These are phyloP conservation scores for Neurospora sp. DNA, from an alignment of 495 filamentous ascomycete species.

Conservation along the genomic window DNA sequence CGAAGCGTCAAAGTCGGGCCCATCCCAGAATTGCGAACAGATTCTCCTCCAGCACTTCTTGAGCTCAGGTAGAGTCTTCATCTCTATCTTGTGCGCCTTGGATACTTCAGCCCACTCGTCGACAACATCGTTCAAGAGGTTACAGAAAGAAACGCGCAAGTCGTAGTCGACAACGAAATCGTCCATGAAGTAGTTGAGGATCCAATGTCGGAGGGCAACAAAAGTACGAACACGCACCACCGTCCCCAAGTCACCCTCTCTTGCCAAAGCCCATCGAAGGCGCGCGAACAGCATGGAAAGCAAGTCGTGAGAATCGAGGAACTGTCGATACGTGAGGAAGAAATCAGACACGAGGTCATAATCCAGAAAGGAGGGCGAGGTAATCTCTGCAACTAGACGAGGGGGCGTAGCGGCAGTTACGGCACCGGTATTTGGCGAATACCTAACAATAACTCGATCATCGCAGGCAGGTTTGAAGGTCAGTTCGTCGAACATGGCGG, in stretches of 20 bases:
- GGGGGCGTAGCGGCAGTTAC: conserved; percentile 87
- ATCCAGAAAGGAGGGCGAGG: conserved; percentile 89
- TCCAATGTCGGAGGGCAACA: conserved; percentile 94
- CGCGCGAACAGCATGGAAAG: conserved; percentile 75
- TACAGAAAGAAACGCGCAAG: conserved; percentile 72
- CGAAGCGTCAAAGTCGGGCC: conserved; percentile 46
- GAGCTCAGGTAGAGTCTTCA: conserved; percentile 86
- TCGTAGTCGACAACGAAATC: conserved; percentile 83
- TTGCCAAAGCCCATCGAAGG: conserved; percentile 75
- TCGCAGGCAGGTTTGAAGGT: conserved; percentile 62
- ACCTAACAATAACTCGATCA: conserved; percentile 75
- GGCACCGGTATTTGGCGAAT: conserved; percentile 56
- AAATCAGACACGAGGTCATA: conserved; percentile 98
- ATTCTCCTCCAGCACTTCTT: conserved; percentile 97
- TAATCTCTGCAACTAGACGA: conserved; percentile 93
- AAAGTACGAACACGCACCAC: conserved; percentile 93
- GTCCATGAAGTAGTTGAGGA: conserved; percentile 94
- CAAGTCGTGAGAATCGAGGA: conserved; percentile 65
- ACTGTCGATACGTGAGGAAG: conserved; percentile 89
- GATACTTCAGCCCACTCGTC: conserved; percentile 36
- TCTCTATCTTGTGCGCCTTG: conserved; percentile 55
- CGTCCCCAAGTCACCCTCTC: conserved; percentile 70
- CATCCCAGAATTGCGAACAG: conserved; percentile 82
- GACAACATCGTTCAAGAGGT: conserved; percentile 68
- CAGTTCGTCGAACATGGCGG: conserved; percentile 68